Percentiles rank a stretch among this genome's conserved stretches.
These are phyloP conservation scores for Wickerhamiella allomyrinae DNA, from an alignment of 805 yeast species.

Conservation along the genomic window DNA sequence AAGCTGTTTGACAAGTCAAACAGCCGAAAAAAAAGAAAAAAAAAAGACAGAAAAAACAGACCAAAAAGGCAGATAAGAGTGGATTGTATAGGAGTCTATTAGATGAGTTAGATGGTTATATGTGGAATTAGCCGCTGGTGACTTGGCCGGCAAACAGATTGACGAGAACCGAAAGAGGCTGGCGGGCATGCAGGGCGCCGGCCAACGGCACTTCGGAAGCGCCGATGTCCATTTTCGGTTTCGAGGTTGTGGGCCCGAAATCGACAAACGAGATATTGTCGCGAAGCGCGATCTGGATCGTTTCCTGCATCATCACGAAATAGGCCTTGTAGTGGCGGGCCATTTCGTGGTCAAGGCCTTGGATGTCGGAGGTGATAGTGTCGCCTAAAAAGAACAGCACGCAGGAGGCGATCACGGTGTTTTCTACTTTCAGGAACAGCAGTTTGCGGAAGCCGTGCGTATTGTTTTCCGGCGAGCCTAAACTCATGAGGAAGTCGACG, in stretches of 20 bases:
- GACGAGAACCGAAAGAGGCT: slow-evolving; percentile 16
- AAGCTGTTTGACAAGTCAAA: too few relatives aligned
- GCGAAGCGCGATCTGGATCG: slow-evolving; percentile 28
- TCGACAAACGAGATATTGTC: slow-evolving; percentile 30
- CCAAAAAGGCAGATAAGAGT: slow-evolving; percentile 5
- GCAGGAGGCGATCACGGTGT: slow-evolving; percentile 28
- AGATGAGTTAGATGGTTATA: slow-evolving; percentile 9
- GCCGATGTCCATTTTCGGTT: slow-evolving; percentile 32
- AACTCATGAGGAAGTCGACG: slow-evolving; percentile 21
- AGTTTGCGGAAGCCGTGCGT: slow-evolving; percentile 22
- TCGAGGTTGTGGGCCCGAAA: slow-evolving; percentile 34
- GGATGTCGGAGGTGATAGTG: slow-evolving; percentile 32
- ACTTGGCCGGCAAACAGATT: slow-evolving; percentile 17
- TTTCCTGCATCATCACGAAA: slow-evolving; percentile 35
- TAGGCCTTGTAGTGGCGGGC: slow-evolving; percentile 30
- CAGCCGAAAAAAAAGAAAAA: too few relatives aligned
- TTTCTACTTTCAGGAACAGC: slow-evolving; percentile 28
- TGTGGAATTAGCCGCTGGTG: slow-evolving; percentile 2
- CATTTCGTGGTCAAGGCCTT: slow-evolving; percentile 30
- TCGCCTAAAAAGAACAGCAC: slow-evolving; percentile 31
- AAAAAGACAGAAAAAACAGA: slow-evolving; percentile 4
- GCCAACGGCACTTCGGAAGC: slow-evolving; percentile 26
- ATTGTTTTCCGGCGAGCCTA: slow-evolving; percentile 22
- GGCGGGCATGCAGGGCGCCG: slow-evolving; percentile 27
- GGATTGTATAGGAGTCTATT: slow-evolving; percentile 5